phyloP scores from a whole-genome alignment of 2,329 filamentous ascomycete species.

The Penicillium freii region DNA sequence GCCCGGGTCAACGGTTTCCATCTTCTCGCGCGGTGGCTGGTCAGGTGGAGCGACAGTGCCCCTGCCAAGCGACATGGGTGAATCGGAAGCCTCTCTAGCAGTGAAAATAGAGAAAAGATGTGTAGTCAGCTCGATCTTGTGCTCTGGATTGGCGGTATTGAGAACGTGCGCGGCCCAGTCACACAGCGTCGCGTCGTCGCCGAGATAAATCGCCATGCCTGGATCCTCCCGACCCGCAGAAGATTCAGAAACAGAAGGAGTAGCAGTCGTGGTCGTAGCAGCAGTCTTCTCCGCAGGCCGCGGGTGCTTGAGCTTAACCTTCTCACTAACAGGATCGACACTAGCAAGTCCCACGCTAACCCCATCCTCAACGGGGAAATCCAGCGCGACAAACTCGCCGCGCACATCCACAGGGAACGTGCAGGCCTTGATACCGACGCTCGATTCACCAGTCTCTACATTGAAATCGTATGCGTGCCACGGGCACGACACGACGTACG shows the following conservation, averaged over 20 bases:
- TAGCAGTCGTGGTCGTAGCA: constrained; percentile 3
- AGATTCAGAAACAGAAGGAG: constrained; percentile 1
- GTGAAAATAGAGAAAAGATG: constrained; percentile 46
- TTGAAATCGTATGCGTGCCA: constrained; percentile 54
- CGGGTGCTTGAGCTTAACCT: constrained; percentile 45
- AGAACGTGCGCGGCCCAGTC: constrained; percentile 50
- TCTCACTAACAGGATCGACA: constrained; percentile 48
- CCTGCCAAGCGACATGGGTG: constrained; percentile 45
- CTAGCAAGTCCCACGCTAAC: constrained; percentile 28
- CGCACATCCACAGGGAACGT: constrained; percentile 45
- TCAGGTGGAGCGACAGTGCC: constrained; percentile 40
- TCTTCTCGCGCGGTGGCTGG: constrained; percentile 43
- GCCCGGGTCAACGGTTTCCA: constrained; percentile 41
- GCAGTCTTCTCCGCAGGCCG: constrained; percentile 11
- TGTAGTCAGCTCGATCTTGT: constrained; percentile 49
- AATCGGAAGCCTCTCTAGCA: constrained; percentile 38
- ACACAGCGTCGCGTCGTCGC: constrained; percentile 45
- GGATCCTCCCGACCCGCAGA: constrained; percentile 10
- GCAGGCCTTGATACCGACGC: constrained; percentile 49
- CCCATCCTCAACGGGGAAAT: constrained; percentile 28
- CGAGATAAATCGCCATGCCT: constrained; percentile 33
- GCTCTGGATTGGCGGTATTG: constrained; percentile 47
- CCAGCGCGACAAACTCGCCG: constrained; percentile 37
- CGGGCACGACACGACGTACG: constrained; percentile 49
- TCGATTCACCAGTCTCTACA: constrained; percentile 50